These are phyloP conservation scores for Cercospora sesami DNA, from an alignment of 2,329 filamentous ascomycete species.

Conservation along the genomic window DNA sequence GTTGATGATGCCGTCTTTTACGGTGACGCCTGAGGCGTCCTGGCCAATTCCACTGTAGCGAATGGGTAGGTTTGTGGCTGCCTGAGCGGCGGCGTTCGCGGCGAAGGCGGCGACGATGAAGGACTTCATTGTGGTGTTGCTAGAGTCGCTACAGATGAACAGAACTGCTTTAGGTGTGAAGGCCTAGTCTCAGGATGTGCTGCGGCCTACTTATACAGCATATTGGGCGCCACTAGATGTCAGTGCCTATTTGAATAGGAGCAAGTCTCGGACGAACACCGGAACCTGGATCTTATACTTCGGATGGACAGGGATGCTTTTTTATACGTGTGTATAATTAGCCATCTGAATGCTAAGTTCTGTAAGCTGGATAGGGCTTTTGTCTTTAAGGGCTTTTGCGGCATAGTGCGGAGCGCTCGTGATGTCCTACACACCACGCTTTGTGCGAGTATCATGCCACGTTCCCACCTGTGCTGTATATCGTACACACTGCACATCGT, in stretches of 20 bases:
- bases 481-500: too few relatives aligned
- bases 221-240: background rate
- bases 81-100: background rate
- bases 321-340: background rate
- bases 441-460: too few relatives aligned
- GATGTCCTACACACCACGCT: too few relatives aligned
- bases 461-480: too few relatives aligned
- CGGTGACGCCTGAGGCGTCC: background rate
- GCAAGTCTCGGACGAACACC: background rate
- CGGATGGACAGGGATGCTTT: background rate
- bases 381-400: background rate
- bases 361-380: background rate
- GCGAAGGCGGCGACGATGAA: background rate
- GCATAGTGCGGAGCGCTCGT: too few relatives aligned
- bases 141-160: background rate
- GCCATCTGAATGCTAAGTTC: background rate
- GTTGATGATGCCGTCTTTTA: background rate
- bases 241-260: background rate
- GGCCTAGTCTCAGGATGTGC: background rate
- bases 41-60: background rate
- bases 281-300: background rate
- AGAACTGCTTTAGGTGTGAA: background rate
- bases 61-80: background rate
- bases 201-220: background rate
- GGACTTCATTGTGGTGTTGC: background rate